These are phyloP conservation scores for Botrytis pseudocinerea DNA, from an alignment of 2,329 filamentous ascomycete genomes.

Conservation along the genomic window DNA sequence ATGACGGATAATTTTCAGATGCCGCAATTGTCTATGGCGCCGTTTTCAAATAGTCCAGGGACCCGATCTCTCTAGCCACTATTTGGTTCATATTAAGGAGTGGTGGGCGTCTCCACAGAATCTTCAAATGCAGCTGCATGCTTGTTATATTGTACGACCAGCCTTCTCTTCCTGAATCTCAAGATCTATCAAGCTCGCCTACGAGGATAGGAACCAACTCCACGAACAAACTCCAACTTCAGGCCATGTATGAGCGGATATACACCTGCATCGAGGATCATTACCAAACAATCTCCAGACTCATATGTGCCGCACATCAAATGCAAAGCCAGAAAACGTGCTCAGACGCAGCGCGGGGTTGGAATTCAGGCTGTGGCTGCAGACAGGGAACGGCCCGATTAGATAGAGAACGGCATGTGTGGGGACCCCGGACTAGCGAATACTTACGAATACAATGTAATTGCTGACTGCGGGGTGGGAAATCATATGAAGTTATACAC, in stretches of 20 bases:
- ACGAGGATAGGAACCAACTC: not conserved
- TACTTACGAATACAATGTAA: not conserved
- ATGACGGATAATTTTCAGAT: not conserved
- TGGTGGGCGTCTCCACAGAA: not conserved
- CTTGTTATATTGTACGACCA: not conserved
- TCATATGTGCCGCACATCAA: not conserved
- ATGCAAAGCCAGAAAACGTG: not conserved
- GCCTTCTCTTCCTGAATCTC: not conserved
- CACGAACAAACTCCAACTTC: not conserved
- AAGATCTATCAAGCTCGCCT: not conserved
- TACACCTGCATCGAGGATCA: not conserved
- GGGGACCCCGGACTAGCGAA: slow-evolving; percentile 7
- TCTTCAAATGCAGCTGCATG: not conserved
- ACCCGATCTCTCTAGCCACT: not conserved
- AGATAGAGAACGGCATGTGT: slow-evolving; percentile 2
- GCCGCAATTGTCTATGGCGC: not conserved
- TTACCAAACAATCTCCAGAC: not conserved
- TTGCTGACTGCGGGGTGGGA: not conserved
- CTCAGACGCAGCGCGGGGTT: not conserved
- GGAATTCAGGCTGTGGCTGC: not conserved
- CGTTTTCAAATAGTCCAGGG: not conserved
- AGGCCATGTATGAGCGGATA: not conserved
- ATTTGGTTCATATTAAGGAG: not conserved
- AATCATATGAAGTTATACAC: not conserved
- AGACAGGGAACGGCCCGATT: slow-evolving; percentile 11